These are phyloP conservation scores for Fomitopsis pinicola DNA, from an alignment of 1,284 basidiomycete species.

Conservation along the genomic window DNA sequence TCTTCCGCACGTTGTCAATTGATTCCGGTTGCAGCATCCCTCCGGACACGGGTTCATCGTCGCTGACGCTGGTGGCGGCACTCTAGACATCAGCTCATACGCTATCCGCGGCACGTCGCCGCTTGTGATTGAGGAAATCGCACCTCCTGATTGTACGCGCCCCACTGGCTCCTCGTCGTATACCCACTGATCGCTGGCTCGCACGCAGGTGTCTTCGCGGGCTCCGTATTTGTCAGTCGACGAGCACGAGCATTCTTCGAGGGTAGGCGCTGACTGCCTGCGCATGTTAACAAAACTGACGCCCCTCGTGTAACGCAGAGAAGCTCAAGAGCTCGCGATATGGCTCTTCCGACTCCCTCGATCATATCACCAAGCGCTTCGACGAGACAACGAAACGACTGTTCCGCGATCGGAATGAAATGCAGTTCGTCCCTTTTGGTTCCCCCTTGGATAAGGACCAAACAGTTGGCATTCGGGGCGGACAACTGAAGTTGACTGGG, in stretches of 20 bases:
- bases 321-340: slow-evolving; percentile 70
- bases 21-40: slow-evolving; percentile 41
- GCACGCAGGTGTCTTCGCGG: slow-evolving; percentile 62
- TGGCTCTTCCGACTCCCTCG: slow-evolving; percentile 60
- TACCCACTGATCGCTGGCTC: slow-evolving; percentile 5
- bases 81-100: slow-evolving; percentile 75
- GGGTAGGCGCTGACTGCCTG: slow-evolving; percentile 33
- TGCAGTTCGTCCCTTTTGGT: slow-evolving; percentile 73
- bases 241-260: slow-evolving; percentile 64
- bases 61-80: slow-evolving; percentile 76
- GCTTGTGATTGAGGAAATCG: slow-evolving; percentile 74
- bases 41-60: slow-evolving; percentile 72
- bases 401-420: slow-evolving; percentile 61
- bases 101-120: slow-evolving; percentile 62
- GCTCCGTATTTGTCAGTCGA: slow-evolving; percentile 76
- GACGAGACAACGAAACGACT: slow-evolving; percentile 78
- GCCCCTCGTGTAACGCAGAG: slow-evolving; percentile 33
- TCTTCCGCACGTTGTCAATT: neutral
- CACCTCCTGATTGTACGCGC: slow-evolving; percentile 68
- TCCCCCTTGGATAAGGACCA: slow-evolving; percentile 71
- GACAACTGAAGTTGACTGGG: slow-evolving; percentile 70
- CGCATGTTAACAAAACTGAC: neutral
- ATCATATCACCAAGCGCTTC: slow-evolving; percentile 69
- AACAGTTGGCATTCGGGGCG: slow-evolving; percentile 62
- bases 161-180: neutral